These are phyloP conservation scores for Colletotrichum australisinense DNA, from an alignment of 2,329 filamentous ascomycete genomes.

Conservation along the genomic window DNA sequence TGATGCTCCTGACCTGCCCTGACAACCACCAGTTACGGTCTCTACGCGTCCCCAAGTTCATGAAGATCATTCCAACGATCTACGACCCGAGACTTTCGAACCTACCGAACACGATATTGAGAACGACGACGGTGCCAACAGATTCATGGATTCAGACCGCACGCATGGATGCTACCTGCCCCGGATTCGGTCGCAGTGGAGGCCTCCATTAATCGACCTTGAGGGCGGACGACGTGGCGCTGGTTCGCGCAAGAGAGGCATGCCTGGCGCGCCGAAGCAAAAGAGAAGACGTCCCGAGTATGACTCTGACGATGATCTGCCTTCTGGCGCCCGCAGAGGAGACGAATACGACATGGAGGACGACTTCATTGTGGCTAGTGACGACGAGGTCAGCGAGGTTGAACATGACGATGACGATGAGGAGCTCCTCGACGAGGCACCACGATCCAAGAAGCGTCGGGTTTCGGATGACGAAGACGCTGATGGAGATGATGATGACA, in stretches of 20 bases:
- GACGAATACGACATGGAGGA: conserved; percentile 85
- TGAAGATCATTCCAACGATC: conserved; percentile 75
- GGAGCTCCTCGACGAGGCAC: conserved; percentile 58
- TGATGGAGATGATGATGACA: conserved; percentile 62
- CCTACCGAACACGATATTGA: conserved; percentile 66
- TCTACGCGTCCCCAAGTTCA: conserved; percentile 77
- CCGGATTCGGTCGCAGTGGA: conserved; percentile 60
- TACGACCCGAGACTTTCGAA: conserved; percentile 76
- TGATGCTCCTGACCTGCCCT: neutral
- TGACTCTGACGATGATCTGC: conserved; percentile 81
- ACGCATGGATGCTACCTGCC: conserved; percentile 67
- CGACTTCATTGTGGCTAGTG: conserved; percentile 81
- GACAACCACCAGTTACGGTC: conserved; percentile 69
- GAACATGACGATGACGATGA: conserved; percentile 70
- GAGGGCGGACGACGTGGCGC: conserved; percentile 68
- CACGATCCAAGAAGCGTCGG: conserved; percentile 61
- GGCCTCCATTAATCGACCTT: conserved; percentile 75
- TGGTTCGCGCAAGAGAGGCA: conserved; percentile 65
- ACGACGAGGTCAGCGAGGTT: conserved; percentile 72
- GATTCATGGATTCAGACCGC: too few species aligned
- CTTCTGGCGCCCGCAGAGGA: conserved; percentile 68
- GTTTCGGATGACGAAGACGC: conserved; percentile 61
- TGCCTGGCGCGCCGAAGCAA: conserved; percentile 59
- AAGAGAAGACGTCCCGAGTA: conserved; percentile 73
- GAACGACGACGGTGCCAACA: too few species aligned